Base-by-base conservation (phyloP, 805 yeast species). In the Clavispora fructus region DNA sequence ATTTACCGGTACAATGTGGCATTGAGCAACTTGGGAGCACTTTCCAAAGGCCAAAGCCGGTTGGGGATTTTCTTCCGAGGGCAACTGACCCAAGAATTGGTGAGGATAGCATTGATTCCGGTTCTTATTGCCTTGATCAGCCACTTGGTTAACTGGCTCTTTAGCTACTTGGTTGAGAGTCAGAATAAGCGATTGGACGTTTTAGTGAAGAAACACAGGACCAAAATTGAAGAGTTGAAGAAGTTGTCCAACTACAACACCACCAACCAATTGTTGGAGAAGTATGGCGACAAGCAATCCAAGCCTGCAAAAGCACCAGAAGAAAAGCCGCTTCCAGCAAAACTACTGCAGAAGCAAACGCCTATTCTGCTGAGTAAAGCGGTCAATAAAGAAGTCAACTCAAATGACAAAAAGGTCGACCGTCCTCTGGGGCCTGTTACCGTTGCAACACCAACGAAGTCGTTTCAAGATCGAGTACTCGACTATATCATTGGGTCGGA, bases 221-320 rank as follows among this genome's bases (percentile, higher is more conserved):
- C 64, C 25, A 80, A 82, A 59, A 73, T 86, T 41, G 85, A 83
- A 19, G 86, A 82, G 50, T 69, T 86, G 63, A 87, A 87, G 63
- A 71, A 76, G 46, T 74, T 79, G 57, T 86, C 96, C 13, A 85
- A 87, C 53, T 92, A 80, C 62, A 78, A 85, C 56, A 75, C 83
- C 12, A 87, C 96, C 1, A 82, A 81, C 62, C 81, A 85, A n/a
- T 71, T 91, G 40, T 67, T 91, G 39, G 78, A 75, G 43, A 74
- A 90, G 56, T 90, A 62, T 42, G 72, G 58, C 28, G 51, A 51
- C 35, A 39, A 8, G 14, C 14, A 17, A 3, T 19, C 31, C 11
- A n/a, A 8, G 29, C 26, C 40, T 11, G 29, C 43, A 13, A 29
- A 42, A 14, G 23, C 14, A 14, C 32, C 39, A 13, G 12, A 27